A percentile compares a stretch with the other conserved stretches of the same genome.
phyloP scores from a whole-genome alignment of 805 yeast genomes.

The Komagataella kurtzmanii region DNA sequence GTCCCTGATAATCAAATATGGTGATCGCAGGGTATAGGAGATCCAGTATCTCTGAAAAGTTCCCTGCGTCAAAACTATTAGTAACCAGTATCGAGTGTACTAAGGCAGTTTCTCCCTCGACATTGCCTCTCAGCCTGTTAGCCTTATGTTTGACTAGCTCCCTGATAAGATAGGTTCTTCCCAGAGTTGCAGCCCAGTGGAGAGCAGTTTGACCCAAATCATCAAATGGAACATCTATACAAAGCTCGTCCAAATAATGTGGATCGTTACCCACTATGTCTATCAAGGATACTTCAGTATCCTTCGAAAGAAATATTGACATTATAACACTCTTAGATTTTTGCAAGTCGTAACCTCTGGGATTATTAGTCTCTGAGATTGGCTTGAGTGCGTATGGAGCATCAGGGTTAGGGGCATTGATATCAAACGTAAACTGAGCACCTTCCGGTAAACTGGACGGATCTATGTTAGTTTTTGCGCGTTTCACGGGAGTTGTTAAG shows the following conservation, averaged over 20 bases:
- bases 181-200: conserved; percentile 94
- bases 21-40: conserved; percentile 64
- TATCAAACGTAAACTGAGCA: conserved; percentile 20
- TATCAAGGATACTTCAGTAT: conserved; percentile 10
- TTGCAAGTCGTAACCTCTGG: conserved; percentile 16
- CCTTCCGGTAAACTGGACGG: conserved; percentile 7
- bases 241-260: conserved; percentile 23
- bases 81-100: conserved; percentile 77
- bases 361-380: conserved; percentile 8
- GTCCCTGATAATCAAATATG: conserved; percentile 50
- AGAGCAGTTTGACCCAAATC: conserved; percentile 87
- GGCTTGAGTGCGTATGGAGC: conserved; percentile 38
- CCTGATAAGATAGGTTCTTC: conserved; percentile 55
- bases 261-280: conserved; percentile 15
- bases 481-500: conserved; percentile 23
- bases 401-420: conserved; percentile 24
- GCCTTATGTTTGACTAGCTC: conserved; percentile 59
- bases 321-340: conserved; percentile 14
- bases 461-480: conserved; percentile 11
- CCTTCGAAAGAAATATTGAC: not conserved
- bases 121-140: conserved; percentile 58
- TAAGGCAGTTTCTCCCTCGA: conserved; percentile 78
- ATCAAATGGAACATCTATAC: conserved; percentile 80
- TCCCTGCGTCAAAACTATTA: conserved; percentile 65
- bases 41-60: conserved; percentile 59